Evolutionary conservation across 345 rosid species (phyloP).

Genomic region (Lagerstroemia speciosa): DNA sequence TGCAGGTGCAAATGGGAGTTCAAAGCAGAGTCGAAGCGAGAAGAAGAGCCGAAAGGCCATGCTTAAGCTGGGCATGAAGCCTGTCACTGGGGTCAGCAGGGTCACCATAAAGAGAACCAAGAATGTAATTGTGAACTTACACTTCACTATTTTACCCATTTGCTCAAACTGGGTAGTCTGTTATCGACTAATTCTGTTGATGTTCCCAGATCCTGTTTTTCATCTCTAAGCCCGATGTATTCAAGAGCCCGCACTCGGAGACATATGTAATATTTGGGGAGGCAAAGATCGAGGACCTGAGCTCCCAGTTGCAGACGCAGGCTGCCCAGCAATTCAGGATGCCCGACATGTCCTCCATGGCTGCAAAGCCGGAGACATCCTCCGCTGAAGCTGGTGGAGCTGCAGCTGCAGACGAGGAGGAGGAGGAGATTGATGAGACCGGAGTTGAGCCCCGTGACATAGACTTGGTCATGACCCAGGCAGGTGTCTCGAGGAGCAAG

Average conservation of each 20-base stretch:
- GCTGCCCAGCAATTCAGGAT: conserved; percentile 85
- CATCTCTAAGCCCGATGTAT: conserved; percentile 81
- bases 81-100: conserved; percentile 68
- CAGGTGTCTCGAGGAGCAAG: conserved; percentile 59
- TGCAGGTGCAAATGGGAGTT: conserved; percentile 59
- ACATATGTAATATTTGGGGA: conserved; percentile 80
- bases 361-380: conserved; percentile 50
- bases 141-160: neutral
- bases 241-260: conserved; percentile 83
- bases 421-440: conserved; percentile 66
- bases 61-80: conserved; percentile 83
- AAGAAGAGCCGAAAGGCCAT: conserved; percentile 83
- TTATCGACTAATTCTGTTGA: conserved; percentile 1
- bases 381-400: conserved; percentile 29
- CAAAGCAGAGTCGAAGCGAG: conserved; percentile 84
- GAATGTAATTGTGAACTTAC: conserved; percentile 27
- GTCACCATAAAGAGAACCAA: conserved; percentile 82
- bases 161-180: neutral
- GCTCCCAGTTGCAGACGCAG: conserved; percentile 86
- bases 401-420: conserved; percentile 52
- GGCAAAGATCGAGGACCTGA: conserved; percentile 88
- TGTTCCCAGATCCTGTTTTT: conserved; percentile 61
- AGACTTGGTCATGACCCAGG: conserved; percentile 82
- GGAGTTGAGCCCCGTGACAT: conserved; percentile 77
- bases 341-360: conserved; percentile 57